phyloP scores from a whole-genome alignment of 805 yeast genomes.

The Ogataea nakhonphanomensis region DNA sequence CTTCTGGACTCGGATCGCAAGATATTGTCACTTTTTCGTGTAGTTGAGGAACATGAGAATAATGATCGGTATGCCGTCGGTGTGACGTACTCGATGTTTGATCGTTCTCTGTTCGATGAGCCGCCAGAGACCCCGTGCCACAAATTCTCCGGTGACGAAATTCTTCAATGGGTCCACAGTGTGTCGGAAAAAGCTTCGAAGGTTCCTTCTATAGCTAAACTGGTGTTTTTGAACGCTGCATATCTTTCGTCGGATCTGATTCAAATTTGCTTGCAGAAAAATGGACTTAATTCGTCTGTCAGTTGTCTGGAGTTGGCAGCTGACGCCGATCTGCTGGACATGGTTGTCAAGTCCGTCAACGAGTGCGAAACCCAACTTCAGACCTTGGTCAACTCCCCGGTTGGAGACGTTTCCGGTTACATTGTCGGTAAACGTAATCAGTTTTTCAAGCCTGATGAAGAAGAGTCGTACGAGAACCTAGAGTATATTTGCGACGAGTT shows the following conservation, averaged over 20 bases:
- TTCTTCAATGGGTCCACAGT: conserved; percentile 41
- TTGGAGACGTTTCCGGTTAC: conserved; percentile 48
- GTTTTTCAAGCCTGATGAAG: conserved; percentile 40
- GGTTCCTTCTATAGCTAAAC: conserved; percentile 61
- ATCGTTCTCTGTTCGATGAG: conserved; percentile 42
- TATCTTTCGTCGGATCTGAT: conserved; percentile 78
- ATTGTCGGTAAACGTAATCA: conserved; percentile 62
- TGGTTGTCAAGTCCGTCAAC: conserved; percentile 42
- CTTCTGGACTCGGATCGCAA: conserved; percentile 65
- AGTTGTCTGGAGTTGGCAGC: conserved; percentile 32
- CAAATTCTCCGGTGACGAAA: conserved; percentile 30
- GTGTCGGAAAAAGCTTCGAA: conserved; percentile 39
- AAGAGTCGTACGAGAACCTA: conserved; percentile 30
- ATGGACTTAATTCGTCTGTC: conserved; percentile 41
- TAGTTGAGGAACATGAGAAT: conserved; percentile 70
- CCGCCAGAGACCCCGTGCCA: conserved; percentile 6
- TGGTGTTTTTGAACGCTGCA: conserved; percentile 64
- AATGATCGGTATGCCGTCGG: conserved; percentile 70
- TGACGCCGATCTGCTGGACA: conserved; percentile 27
- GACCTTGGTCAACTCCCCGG: conserved; percentile 32
- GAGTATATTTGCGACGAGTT: conserved; percentile 51
- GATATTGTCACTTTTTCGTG: conserved; percentile 72
- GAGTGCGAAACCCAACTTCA: conserved; percentile 44
- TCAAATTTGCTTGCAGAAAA: conserved; percentile 48
- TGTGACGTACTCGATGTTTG: conserved; percentile 62